Evolutionary conservation across 164 flowering plant species (phyloP), one percentile per base, ranked within the genome.

Genomic region (Dillenia suffruticosa): DNA sequence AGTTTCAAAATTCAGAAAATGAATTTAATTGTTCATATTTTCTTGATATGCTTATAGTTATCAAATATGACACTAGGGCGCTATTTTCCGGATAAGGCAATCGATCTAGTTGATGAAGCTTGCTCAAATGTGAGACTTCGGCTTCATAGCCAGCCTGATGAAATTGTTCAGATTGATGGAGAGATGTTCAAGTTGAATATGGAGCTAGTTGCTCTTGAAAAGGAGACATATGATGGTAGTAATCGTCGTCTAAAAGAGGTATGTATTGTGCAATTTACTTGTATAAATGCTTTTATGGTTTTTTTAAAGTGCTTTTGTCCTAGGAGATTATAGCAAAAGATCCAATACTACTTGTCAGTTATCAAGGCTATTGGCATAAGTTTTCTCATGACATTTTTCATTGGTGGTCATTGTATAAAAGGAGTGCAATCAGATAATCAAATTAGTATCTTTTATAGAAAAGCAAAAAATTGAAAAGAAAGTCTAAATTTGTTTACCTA

Each of bases 101-200:
- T 90, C 56, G 98, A 88, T 61, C 67, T 92, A 51, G 92, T 92
- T 47, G 98, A 92, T 74, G 98, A 89, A 64, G 96, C 98, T 1
- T 89, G 95, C 75, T 95, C 98, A 22, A 89, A 92, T 78, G 93
- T 90, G 49, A 82, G 96, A 66, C 92, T 92, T 10, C 96, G 90
- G 73, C 87, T 92, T 32, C 96, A 90, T 62, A 88, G 96, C 60
- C 93, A 88, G 64, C 96, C 96, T 0, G 93, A 86, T 69, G 98
- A 90, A 67, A 88, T 92, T 52, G 96, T 86, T 66, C 86, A 72
- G 24, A 81, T 92, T 10, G 93, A 89, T 49, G 81, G 98, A 64
- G 85, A 78, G 77, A 77, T 86, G 61, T 80, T 86, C 49, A 93
- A 92, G 61, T 70, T 92, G 22, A 96, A 92, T 59, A 75, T 89